phyloP scores from a whole-genome alignment of 2,329 filamentous ascomycete species.

The Aspergillaceae sp. region DNA sequence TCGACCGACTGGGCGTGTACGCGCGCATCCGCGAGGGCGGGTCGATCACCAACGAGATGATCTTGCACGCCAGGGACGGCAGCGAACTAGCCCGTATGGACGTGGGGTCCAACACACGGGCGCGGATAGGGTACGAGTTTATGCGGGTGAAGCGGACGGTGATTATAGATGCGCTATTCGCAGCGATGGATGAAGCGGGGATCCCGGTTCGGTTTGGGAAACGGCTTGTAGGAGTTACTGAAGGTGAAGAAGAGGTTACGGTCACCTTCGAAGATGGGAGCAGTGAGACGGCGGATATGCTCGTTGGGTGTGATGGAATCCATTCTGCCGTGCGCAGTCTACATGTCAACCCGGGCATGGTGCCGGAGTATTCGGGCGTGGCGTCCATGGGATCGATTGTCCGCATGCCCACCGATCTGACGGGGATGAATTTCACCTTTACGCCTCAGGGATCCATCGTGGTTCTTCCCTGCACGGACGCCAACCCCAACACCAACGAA shows the following conservation, averaged over 20 bases:
- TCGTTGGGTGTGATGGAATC: slow-evolving; percentile 35
- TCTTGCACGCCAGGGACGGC: slow-evolving; percentile 10
- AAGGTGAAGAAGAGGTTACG: slow-evolving; percentile 9
- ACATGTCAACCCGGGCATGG: slow-evolving; percentile 18
- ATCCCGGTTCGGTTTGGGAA: slow-evolving; percentile 18
- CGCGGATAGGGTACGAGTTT: slow-evolving; percentile 10
- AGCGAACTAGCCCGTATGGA: slow-evolving; percentile 6
- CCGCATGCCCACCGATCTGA: not conserved
- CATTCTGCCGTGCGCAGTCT: slow-evolving; percentile 28
- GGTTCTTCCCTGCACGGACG: slow-evolving; percentile 14
- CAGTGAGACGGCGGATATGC: slow-evolving; percentile 5
- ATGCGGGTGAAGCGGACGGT: slow-evolving; percentile 20
- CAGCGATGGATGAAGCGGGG: slow-evolving; percentile 8
- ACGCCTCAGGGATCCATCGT: slow-evolving; percentile 19
- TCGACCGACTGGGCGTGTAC: slow-evolving; percentile 18
- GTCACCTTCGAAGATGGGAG: slow-evolving; percentile 11
- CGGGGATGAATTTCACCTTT: slow-evolving; percentile 6
- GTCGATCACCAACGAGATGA: slow-evolving; percentile 5
- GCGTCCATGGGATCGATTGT: slow-evolving; percentile 12
- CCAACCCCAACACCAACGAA: not conserved
- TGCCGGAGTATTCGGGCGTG: slow-evolving; percentile 28
- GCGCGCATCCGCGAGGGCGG: slow-evolving; percentile 8
- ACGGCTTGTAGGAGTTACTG: slow-evolving; percentile 9
- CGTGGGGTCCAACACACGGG: slow-evolving; percentile 7
- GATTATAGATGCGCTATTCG: slow-evolving; percentile 17